A percentile compares a stretch with the other conserved stretches of the same genome.
Conservation (phyloP, 2,329 filamentous ascomycete genomes). For the Calonectria crousiana region DNA sequence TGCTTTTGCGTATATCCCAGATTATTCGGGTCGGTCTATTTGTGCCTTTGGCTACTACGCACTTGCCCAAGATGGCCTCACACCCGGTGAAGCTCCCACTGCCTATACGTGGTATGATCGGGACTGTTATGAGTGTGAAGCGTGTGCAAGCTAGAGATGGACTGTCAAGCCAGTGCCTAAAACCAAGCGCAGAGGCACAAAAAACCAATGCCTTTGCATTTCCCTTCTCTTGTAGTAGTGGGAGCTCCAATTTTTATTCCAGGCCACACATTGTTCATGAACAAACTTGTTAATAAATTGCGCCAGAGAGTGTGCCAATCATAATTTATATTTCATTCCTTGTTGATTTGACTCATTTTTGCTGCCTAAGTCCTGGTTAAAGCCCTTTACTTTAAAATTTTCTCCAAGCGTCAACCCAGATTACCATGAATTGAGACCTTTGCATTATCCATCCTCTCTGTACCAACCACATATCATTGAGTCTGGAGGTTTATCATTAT, state of each 20-base stretch:
- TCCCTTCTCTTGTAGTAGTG: no score
- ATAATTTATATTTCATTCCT: neutral
- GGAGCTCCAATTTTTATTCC: neutral
- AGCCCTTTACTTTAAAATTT: neutral
- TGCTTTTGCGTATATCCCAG: slow-evolving; percentile 6
- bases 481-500: neutral
- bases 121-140: slow-evolving; percentile 10
- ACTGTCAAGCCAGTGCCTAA: neutral
- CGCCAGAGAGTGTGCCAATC: neutral
- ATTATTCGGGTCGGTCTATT: neutral
- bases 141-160: neutral
- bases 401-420: neutral
- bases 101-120: slow-evolving; percentile 12
- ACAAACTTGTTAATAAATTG: neutral
- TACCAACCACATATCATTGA: neutral
- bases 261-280: neutral
- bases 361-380: neutral
- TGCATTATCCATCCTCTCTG: neutral
- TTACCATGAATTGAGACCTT: neutral
- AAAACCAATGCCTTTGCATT: neutral
- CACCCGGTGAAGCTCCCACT: neutral
- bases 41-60: slow-evolving; percentile 15
- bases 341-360: neutral
- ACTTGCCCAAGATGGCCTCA: slow-evolving; percentile 9
- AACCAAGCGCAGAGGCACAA: neutral